Evolutionary conservation across 768 basidiomycete species (phyloP).

Genomic region (Pleurotus salmoneostramineus): DNA sequence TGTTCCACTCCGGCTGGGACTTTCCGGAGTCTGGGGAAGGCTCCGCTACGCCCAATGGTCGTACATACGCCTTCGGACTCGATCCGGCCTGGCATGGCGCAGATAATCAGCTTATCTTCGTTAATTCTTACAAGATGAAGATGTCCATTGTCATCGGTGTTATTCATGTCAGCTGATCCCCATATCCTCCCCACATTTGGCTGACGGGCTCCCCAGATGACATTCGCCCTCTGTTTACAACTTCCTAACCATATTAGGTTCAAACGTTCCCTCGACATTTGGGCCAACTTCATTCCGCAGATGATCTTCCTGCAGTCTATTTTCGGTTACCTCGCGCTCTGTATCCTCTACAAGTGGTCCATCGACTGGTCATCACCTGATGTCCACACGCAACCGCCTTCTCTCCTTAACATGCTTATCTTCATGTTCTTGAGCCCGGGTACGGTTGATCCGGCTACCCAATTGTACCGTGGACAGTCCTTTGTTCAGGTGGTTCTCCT

Average conservation of each 20-base stretch:
- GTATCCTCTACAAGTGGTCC: conserved; percentile 97
- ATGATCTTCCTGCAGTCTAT: conserved; percentile 97
- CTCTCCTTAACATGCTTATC: conserved; percentile 93
- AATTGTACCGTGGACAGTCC: conserved; percentile 87
- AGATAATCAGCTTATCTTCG: conserved; percentile 88
- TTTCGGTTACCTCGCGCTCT: conserved; percentile 92
- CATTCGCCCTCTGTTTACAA: conserved; percentile 95
- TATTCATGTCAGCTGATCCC: conserved; percentile 67
- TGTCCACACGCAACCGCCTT: conserved; percentile 62
- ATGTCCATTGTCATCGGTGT: conserved; percentile 97
- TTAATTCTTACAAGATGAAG: conserved; percentile 99
- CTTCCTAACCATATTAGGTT: conserved; percentile 94
- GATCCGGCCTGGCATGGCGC: conserved; percentile 96
- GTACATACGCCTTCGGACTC: conserved; percentile 88
- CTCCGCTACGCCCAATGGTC: conserved; percentile 53
- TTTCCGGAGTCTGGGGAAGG: conserved; percentile 53
- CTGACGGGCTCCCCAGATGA: conserved; percentile 65
- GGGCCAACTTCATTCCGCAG: conserved; percentile 94
- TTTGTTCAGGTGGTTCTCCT: conserved; percentile 78
- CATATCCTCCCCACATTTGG: conserved; percentile 1
- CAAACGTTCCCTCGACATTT: conserved; percentile 83
- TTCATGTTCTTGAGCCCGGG: conserved; percentile 95
- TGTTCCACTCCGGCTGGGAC: conserved; percentile 88
- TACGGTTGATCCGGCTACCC: conserved; percentile 57
- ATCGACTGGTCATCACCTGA: conserved; percentile 80